phyloP scores from a whole-genome alignment of 2,329 filamentous ascomycete genomes.

The Hyphodiscus sp. region DNA sequence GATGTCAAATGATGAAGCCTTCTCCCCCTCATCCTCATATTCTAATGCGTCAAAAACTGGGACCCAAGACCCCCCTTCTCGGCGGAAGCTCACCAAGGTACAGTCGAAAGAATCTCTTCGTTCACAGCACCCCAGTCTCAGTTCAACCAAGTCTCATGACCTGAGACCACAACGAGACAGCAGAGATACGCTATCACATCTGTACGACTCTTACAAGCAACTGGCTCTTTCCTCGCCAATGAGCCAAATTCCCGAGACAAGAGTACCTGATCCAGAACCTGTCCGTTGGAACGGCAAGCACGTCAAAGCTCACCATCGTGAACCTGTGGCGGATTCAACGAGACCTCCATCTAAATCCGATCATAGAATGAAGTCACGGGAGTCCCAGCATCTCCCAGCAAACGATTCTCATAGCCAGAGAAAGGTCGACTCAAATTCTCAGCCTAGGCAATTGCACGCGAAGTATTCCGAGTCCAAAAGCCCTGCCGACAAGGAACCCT shows the following conservation, averaged over 20 bases:
- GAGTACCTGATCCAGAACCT: slow-evolving; percentile 9
- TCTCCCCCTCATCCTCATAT: slow-evolving; percentile 9
- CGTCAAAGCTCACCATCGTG: neutral
- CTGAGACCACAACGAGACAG: slow-evolving; percentile 7
- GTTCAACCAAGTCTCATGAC: slow-evolving; percentile 17
- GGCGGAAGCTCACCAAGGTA: slow-evolving; percentile 20
- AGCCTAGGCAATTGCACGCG: neutral
- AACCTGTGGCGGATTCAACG: neutral
- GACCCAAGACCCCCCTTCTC: slow-evolving; percentile 1
- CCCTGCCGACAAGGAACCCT: slow-evolving; percentile 12
- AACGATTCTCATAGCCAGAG: neutral
- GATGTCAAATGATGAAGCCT: slow-evolving; percentile 8
- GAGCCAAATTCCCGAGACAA: slow-evolving; percentile 23
- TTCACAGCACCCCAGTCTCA: slow-evolving; percentile 20
- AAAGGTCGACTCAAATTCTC: neutral
- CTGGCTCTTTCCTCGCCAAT: slow-evolving; percentile 16
- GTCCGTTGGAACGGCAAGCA: neutral
- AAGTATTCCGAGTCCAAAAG: neutral
- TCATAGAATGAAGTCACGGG: neutral
- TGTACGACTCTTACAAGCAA: slow-evolving; percentile 26
- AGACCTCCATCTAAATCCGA: neutral
- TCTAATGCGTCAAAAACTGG: slow-evolving; percentile 11
- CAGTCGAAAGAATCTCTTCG: slow-evolving; percentile 24
- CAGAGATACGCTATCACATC: slow-evolving; percentile 11
- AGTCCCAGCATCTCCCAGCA: neutral